Conservation (phyloP, 1,139 yeast species). For the Debaryomyces subglobosus region DNA sequence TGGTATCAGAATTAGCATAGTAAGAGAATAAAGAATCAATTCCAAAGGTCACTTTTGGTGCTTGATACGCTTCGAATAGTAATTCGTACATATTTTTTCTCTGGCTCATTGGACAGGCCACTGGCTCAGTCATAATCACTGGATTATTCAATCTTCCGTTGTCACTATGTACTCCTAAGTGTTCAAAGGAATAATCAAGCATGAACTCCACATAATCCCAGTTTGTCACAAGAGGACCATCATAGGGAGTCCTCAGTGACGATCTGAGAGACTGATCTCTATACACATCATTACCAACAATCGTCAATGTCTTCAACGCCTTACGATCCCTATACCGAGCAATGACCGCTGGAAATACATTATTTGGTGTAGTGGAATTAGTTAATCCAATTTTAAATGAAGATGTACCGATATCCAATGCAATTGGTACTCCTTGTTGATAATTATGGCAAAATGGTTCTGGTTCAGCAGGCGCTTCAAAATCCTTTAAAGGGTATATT, state of each 20-base stretch:
- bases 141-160: conserved; percentile 71
- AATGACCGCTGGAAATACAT: conserved; percentile 68
- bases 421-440: conserved; percentile 67
- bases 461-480: conserved; percentile 31
- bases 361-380: conserved; percentile 53
- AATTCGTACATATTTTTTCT: conserved; percentile 77
- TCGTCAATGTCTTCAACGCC: conserved; percentile 60
- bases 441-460: conserved; percentile 62
- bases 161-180: conserved; percentile 64
- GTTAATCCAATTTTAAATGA: conserved; percentile 75
- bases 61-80: conserved; percentile 77
- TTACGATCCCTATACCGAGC: conserved; percentile 82
- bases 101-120: conserved; percentile 72
- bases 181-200: conserved; percentile 81
- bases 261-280: conserved; percentile 71
- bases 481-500: conserved; percentile 54
- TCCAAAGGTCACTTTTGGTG: conserved; percentile 77
- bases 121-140: conserved; percentile 75
- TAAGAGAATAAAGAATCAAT: conserved; percentile 80
- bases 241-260: conserved; percentile 78
- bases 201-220: conserved; percentile 91
- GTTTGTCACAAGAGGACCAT: conserved; percentile 82
- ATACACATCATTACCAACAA: conserved; percentile 82
- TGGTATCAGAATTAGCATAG: conserved; percentile 47
- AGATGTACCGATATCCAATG: conserved; percentile 77